Percentiles rank a stretch among this genome's conserved stretches.
These are phyloP conservation scores for Colletotrichum liaoningense DNA, from an alignment of 2,329 filamentous ascomycete genomes.

Conservation along the genomic window DNA sequence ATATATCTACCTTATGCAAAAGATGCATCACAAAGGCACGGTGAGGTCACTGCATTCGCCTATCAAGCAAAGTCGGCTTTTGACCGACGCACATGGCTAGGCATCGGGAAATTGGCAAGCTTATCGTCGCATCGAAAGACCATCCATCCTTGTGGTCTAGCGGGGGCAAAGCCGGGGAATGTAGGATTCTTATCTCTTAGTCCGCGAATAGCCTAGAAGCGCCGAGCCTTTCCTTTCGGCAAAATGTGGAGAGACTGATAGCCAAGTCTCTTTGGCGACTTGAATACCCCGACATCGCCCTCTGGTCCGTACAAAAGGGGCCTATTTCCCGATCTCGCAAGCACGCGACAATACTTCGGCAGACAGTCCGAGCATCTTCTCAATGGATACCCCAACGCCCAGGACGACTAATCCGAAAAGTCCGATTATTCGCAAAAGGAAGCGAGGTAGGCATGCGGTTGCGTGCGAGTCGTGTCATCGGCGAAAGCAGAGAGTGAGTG, in stretches of 20 bases:
- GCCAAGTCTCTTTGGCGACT: not conserved
- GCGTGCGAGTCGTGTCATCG: slow-evolving; percentile 35
- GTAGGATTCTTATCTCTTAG: slow-evolving; percentile 22
- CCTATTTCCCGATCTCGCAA: slow-evolving; percentile 24
- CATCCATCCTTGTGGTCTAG: slow-evolving; percentile 25
- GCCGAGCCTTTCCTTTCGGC: slow-evolving; percentile 14
- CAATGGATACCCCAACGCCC: slow-evolving; percentile 17
- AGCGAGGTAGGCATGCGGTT: slow-evolving; percentile 30
- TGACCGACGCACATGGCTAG: slow-evolving; percentile 14
- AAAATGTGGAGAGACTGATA: slow-evolving; percentile 25
- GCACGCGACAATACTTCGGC: not conserved
- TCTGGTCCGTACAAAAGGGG: not conserved
- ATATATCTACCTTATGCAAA: slow-evolving; percentile 23
- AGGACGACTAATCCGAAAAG: slow-evolving; percentile 1
- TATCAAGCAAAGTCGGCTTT: slow-evolving; percentile 14
- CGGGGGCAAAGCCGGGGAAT: slow-evolving; percentile 21
- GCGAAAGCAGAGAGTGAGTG: slow-evolving; percentile 32
- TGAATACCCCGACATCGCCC: slow-evolving; percentile 33
- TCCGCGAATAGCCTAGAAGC: not conserved
- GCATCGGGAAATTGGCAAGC: slow-evolving; percentile 14
- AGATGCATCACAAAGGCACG: not conserved
- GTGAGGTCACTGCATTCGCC: slow-evolving; percentile 32
- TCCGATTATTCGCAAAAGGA: slow-evolving; percentile 24
- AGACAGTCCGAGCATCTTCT: slow-evolving; percentile 4
- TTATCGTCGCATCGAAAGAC: slow-evolving; percentile 20